Percentiles rank a stretch among this genome's conserved stretches.
Conservation (phyloP, 2,329 filamentous ascomycete genomes). For the Alternaria sp. region DNA sequence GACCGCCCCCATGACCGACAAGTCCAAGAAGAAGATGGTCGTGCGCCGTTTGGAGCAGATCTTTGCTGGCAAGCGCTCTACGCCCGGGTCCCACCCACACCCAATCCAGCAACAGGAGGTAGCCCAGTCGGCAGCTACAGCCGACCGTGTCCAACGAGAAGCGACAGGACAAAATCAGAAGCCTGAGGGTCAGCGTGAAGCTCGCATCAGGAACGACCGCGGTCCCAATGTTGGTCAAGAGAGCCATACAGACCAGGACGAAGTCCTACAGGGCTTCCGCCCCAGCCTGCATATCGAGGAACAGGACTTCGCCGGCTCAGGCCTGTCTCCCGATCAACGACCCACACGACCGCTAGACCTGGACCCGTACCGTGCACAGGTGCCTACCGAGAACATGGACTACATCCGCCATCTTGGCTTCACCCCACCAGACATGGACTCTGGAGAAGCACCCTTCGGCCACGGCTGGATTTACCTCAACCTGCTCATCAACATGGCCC, state of each 20-base stretch:
- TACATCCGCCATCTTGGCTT: conserved; percentile 79
- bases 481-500: conserved; percentile 78
- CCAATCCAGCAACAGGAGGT: conserved; percentile 64
- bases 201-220: conserved; percentile 50
- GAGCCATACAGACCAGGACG: conserved; percentile 10
- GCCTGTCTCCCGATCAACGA: conserved; percentile 68
- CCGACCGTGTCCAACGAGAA: conserved; percentile 52
- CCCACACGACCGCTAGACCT: conserved; percentile 78
- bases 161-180: conserved; percentile 44
- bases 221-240: conserved; percentile 24
- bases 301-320: conserved; percentile 38
- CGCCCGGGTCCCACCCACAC: conserved; percentile 54
- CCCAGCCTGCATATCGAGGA: conserved; percentile 25
- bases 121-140: conserved; percentile 60
- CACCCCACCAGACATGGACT: conserved; percentile 62
- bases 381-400: conserved; percentile 77
- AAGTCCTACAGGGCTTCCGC: conserved; percentile 28
- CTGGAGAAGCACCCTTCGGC: conserved; percentile 63
- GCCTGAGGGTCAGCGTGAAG: conserved; percentile 54
- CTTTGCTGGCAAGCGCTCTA: conserved; percentile 72
- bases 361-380: conserved; percentile 77
- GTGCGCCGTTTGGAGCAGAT: conserved; percentile 79
- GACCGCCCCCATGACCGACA: conserved; percentile 66
- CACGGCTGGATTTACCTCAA: conserved; percentile 87
- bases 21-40: conserved; percentile 76